These are phyloP conservation scores for Aureococcus anophagefferens DNA, from an alignment of 108 stramenopile genomes.

Conservation along the genomic window DNA sequence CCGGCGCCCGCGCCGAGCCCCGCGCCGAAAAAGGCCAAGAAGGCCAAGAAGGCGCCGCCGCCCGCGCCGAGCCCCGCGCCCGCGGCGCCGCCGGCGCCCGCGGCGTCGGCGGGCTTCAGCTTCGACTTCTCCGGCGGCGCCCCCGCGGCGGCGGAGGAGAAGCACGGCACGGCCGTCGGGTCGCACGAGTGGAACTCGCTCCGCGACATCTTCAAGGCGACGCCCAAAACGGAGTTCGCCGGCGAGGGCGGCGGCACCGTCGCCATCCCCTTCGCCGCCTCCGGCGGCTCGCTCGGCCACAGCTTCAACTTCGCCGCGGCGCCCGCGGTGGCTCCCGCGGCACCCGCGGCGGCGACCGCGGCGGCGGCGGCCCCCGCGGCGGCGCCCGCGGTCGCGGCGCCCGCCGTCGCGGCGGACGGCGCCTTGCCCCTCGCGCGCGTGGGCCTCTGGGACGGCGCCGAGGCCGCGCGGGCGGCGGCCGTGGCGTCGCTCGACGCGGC, in stretches of 20 bases:
- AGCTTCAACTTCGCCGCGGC: neutral
- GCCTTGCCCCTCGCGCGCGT: too few species aligned
- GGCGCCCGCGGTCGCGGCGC: neutral
- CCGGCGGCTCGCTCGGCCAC: neutral
- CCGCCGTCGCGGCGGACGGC: too few species aligned
- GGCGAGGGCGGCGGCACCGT: neutral
- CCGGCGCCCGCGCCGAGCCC: neutral
- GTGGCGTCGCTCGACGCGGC: neutral
- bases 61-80: neutral
- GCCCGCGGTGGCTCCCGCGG: neutral
- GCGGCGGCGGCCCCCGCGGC: neutral
- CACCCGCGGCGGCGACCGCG: neutral
- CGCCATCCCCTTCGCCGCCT: neutral
- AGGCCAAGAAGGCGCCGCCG: neutral
- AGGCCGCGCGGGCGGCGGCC: neutral
- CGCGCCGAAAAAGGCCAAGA: neutral
- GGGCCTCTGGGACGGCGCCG: neutral
- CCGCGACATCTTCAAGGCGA: neutral
- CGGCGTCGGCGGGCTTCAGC: neutral
- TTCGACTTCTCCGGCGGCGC: too few species aligned
- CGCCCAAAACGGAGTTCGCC: neutral
- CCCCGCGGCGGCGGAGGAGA: neutral
- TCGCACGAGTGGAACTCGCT: neutral
- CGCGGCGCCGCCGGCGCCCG: neutral
- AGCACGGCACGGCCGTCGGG: neutral